These are phyloP conservation scores for Russula sp. DNA, from an alignment of 768 basidiomycete genomes.

Conservation along the genomic window DNA sequence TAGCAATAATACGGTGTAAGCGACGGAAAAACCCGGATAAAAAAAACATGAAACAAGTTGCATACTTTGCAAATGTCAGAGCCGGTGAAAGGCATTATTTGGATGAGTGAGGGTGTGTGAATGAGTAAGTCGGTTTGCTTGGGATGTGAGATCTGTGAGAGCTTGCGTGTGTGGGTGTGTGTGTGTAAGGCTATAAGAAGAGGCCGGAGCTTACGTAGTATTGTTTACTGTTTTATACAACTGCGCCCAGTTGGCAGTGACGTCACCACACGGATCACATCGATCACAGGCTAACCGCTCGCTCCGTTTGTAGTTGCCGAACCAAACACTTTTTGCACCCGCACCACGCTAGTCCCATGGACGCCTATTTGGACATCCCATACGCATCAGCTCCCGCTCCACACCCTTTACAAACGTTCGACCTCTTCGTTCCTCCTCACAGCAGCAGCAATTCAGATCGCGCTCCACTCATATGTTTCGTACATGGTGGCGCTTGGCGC, in stretches of 20 bases:
- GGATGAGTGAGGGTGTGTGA: neutral
- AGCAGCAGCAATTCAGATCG: too few relatives aligned
- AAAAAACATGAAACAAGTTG: neutral
- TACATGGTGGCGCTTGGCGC: constrained; percentile 86
- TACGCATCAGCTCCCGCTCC: constrained; percentile 37
- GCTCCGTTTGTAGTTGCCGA: neutral
- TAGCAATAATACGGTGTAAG: neutral
- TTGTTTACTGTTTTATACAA: too few relatives aligned
- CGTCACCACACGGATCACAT: too few relatives aligned
- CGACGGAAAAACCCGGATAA: neutral
- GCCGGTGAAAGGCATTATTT: constrained; percentile 61
- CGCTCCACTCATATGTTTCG: constrained; percentile 58
- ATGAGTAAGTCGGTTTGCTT: too few relatives aligned
- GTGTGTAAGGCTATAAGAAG: too few relatives aligned
- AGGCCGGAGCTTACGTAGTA: too few relatives aligned
- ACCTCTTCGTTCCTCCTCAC: constrained; percentile 45
- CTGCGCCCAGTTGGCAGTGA: too few relatives aligned
- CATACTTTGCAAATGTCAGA: constrained; percentile 75
- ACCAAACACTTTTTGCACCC: too few relatives aligned
- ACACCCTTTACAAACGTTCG: constrained; percentile 49
- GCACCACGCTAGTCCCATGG: too few relatives aligned
- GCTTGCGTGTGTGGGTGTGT: too few relatives aligned
- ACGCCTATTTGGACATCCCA: constrained; percentile 33
- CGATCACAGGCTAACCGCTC: too few relatives aligned
- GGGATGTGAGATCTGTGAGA: too few relatives aligned